Conservation (phyloP, 257 asterid genomes). For the Leonotis leonurus region DNA sequence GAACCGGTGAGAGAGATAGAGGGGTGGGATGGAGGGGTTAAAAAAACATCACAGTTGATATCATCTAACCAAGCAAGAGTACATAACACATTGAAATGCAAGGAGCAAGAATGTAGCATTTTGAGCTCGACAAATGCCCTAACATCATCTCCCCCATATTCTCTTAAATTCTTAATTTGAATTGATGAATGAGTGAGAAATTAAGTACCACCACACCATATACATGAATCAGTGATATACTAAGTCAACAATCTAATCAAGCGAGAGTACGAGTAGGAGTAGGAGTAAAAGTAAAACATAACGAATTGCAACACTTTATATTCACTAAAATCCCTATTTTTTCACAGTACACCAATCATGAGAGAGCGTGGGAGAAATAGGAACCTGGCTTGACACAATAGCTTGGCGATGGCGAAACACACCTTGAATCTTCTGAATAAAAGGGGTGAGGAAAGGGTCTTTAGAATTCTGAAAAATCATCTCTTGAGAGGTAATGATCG, state of each 20-base stretch:
- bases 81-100: background rate
- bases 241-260: background rate
- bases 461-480: slow-evolving; percentile 56
- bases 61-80: too few species aligned
- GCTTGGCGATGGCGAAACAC: slow-evolving; percentile 52
- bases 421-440: slow-evolving; percentile 52
- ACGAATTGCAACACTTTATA: background rate
- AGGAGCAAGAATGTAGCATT: too few species aligned
- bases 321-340: background rate
- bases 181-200: too few species aligned
- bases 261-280: too few species aligned
- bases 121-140: too few species aligned
- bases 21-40: too few species aligned
- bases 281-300: background rate
- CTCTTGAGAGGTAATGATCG: slow-evolving; percentile 69
- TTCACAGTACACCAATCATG: background rate
- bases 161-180: too few species aligned
- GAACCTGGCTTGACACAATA: slow-evolving; percentile 5
- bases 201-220: too few species aligned
- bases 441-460: slow-evolving; percentile 71
- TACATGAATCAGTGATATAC: background rate
- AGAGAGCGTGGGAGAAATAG: background rate
- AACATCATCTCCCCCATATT: too few species aligned
- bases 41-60: too few species aligned
- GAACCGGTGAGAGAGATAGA: too few species aligned